Evolutionary conservation across 2,329 filamentous ascomycete species (phyloP).

Genomic region (Gremmenia infestans): DNA sequence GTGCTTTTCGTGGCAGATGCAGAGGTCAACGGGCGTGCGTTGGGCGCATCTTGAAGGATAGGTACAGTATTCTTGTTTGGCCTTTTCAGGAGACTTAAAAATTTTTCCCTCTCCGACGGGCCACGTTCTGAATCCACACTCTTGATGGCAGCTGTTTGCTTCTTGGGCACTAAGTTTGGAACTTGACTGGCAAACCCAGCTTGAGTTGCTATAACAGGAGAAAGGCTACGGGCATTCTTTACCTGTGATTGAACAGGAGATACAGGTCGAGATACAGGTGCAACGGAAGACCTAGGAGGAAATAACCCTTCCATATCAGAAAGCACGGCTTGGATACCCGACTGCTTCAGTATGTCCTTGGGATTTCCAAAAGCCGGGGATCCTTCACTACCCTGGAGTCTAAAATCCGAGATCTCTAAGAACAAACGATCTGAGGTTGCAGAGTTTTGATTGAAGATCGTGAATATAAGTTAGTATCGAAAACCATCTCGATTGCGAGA

Average conservation of each 20-base stretch:
- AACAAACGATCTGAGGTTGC: conserved; percentile 9
- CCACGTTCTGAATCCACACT: background rate
- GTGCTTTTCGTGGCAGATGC: background rate
- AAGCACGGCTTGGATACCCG: background rate
- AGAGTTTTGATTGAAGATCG: conserved; percentile 4
- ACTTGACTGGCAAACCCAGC: conserved; percentile 1
- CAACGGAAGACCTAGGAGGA: background rate
- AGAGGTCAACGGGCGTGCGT: no score
- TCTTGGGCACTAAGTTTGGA: background rate
- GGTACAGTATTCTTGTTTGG: background rate
- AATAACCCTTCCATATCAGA: background rate
- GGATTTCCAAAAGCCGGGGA: conserved; percentile 26
- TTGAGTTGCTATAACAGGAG: background rate
- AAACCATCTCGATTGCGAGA: background rate
- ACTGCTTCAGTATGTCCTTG: conserved; percentile 11
- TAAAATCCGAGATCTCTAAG: conserved; percentile 24
- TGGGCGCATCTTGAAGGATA: background rate
- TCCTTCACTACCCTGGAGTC: conserved; percentile 26
- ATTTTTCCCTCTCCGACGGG: background rate
- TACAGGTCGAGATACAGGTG: background rate
- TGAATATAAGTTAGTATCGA: conserved; percentile 1
- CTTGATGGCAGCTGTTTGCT: background rate
- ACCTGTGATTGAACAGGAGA: conserved; percentile 7
- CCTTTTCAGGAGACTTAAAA: background rate
- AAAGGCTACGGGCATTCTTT: background rate